These are phyloP conservation scores for Fomitopsis serialis DNA, from an alignment of 768 basidiomycete genomes.

Conservation along the genomic window DNA sequence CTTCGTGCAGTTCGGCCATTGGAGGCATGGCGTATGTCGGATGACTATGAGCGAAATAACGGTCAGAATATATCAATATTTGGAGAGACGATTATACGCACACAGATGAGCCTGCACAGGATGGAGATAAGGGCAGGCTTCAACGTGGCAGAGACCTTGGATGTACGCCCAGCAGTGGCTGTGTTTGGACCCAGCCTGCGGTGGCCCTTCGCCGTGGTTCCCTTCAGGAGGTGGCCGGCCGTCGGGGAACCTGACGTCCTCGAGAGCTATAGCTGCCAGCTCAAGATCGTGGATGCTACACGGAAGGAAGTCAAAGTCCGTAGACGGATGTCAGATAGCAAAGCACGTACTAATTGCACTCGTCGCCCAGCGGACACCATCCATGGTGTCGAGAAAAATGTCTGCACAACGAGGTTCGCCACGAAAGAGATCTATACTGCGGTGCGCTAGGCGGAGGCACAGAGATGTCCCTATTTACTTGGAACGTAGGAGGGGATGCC, in stretches of 20 bases:
- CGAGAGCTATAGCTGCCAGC: constrained; percentile 16
- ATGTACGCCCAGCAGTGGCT: constrained; percentile 35
- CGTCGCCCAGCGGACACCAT: constrained; percentile 36
- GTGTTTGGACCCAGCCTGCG: constrained; percentile 20
- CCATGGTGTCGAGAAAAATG: constrained; percentile 37
- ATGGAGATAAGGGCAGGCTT: constrained; percentile 27
- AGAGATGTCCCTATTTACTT: neutral
- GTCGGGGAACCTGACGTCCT: constrained; percentile 19
- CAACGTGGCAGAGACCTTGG: constrained; percentile 26
- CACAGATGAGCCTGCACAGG: constrained; percentile 25
- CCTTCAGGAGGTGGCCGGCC: constrained; percentile 4
- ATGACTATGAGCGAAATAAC: constrained; percentile 20
- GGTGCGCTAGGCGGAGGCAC: neutral
- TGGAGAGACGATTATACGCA: constrained; percentile 19
- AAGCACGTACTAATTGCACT: constrained; percentile 36
- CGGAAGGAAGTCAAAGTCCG: constrained; percentile 6
- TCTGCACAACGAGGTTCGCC: constrained; percentile 35
- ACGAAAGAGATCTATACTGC: constrained; percentile 17
- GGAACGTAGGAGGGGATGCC: neutral
- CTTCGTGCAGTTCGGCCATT: constrained; percentile 26
- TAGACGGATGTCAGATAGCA: neutral
- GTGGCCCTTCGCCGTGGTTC: constrained; percentile 6
- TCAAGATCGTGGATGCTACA: constrained; percentile 30
- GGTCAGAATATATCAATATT: neutral
- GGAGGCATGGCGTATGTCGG: constrained; percentile 30